Evolutionary conservation across 805 yeast genomes (phyloP).

Genomic region (Pichia heedii): DNA sequence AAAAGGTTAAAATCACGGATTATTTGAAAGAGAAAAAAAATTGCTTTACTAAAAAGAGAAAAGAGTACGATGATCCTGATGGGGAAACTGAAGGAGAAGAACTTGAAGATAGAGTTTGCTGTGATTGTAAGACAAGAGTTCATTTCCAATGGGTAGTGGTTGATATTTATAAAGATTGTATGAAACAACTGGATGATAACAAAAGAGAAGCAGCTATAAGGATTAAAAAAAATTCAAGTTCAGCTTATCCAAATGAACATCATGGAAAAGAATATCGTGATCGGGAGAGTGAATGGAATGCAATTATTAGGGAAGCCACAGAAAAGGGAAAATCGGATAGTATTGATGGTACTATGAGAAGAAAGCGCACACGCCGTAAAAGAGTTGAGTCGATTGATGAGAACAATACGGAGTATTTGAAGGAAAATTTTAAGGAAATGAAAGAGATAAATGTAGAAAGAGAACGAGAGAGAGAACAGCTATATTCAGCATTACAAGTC

Average conservation of each 20-base stretch:
- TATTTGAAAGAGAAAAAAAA: neutral
- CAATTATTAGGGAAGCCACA: neutral
- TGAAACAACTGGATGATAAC: constrained; percentile 6
- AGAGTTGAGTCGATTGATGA: too few relatives aligned
- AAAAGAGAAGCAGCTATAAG: neutral
- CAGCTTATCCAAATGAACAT: too few relatives aligned
- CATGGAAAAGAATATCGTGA: too few relatives aligned
- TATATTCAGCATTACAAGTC: constrained; percentile 12
- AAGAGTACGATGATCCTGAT: constrained; percentile 9
- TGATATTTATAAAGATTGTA: constrained; percentile 15
- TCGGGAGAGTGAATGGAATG: constrained; percentile 6
- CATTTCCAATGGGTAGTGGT: constrained; percentile 40
- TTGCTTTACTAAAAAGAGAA: constrained; percentile 6
- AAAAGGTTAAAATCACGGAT: neutral
- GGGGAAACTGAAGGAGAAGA: constrained; percentile 11
- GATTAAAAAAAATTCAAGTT: too few relatives aligned
- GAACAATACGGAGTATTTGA: too few relatives aligned
- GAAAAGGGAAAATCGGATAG: neutral
- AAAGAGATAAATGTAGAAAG: constrained; percentile 3
- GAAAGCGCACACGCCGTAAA: neutral
- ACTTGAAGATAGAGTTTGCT: constrained; percentile 39
- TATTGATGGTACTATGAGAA: neutral
- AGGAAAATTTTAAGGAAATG: too few relatives aligned
- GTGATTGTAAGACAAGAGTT: constrained; percentile 39
- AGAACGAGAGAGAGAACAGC: neutral